phyloP scores from a whole-genome alignment of 2,329 filamentous ascomycete species.

The Penicillium sp. region DNA sequence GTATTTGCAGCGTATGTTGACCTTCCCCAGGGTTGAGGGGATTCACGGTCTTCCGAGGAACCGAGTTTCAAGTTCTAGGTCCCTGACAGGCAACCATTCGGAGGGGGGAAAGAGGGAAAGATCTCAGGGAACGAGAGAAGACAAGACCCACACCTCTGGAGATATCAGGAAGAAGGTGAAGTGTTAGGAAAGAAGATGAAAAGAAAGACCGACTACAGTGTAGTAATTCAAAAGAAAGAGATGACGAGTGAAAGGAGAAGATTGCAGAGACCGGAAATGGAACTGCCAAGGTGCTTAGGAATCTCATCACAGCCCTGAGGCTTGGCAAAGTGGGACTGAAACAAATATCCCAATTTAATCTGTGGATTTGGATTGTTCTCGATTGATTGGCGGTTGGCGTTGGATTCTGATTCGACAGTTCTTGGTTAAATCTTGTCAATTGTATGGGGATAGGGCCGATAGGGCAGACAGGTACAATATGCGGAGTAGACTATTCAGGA shows the following conservation, averaged over 20 bases:
- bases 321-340: constrained; percentile 7
- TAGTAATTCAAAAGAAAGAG: not conserved
- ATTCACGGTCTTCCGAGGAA: constrained; percentile 5
- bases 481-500: too few species aligned
- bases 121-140: constrained; percentile 7
- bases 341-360: not conserved
- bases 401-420: too few species aligned
- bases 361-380: too few species aligned
- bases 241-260: not conserved
- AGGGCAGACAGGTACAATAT: too few species aligned
- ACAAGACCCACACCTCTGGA: constrained; percentile 3
- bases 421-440: too few species aligned
- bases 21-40: not conserved
- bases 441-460: too few species aligned
- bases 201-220: not conserved
- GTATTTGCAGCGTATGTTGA: not conserved
- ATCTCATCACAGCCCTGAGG: constrained; percentile 7
- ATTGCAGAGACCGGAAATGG: not conserved
- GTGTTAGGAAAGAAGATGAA: not conserved
- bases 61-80: constrained; percentile 22
- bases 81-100: constrained; percentile 11
- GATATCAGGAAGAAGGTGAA: not conserved
- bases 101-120: too few species aligned
- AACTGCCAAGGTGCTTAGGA: constrained; percentile 17
- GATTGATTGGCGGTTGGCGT: not conserved